Base-by-base conservation (phyloP, 2,329 filamentous ascomycete genomes). In the Scedosporium boydii region DNA sequence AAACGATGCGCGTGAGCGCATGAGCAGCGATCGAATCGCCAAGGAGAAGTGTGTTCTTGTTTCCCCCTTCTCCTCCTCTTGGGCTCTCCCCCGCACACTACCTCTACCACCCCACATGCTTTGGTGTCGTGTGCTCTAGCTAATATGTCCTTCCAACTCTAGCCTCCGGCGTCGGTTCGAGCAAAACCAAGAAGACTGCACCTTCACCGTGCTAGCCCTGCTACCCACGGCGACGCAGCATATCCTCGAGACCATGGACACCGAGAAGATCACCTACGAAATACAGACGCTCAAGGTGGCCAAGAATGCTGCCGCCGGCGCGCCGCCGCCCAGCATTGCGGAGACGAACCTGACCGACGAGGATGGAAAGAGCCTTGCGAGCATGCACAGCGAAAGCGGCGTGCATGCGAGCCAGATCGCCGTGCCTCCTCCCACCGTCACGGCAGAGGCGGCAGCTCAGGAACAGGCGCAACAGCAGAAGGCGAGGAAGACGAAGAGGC, bases 181-280 rank as follows among this genome's bases (percentile, higher is more conserved):
- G 75, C 95, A 99, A 76, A 99, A 99, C 75, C 95, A 99, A 74
- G 93, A 96, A 73, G 95, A 99, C 76, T 99, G 95, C 77, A 97
- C 93, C 58, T 97, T 96, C 73, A 99, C 95, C 44, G 92, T 98
- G 55, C 87, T 98, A n/a, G 95, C 93, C 34, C 86, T 99, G 62
- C 83, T 99, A 9, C 95, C 95, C 4, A 96, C 93, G 41, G 90
- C 92, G 6, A 93, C 93, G 26, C 87, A 95, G 67, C 93, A 96
- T 72, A 89, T 99, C 69, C 80, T 97, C 70, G 87, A 91, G 68
- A 87, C 89, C 38, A 85, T 98, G 69, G 91, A 96, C 61, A 96
- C 96, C 53, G 95, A 99, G 74, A 87, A 90, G 70, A 91, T 97
- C 70, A 93, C 93, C 4, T 88, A 93, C 68, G 93, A 98, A 77